These are phyloP conservation scores for Ascochyta pisi DNA, from an alignment of 2,329 filamentous ascomycete species.

Conservation along the genomic window DNA sequence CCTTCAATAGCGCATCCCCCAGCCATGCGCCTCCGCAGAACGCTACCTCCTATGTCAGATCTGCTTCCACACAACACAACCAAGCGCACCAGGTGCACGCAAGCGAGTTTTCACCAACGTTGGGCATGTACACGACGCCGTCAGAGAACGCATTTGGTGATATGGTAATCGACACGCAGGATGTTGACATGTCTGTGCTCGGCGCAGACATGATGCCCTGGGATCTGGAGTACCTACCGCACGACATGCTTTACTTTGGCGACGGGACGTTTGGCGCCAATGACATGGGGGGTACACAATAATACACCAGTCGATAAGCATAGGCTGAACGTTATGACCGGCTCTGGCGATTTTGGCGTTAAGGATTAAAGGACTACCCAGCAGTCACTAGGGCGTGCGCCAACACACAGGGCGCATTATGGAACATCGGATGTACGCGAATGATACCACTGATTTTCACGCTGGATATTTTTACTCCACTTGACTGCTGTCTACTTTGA, in stretches of 20 bases:
- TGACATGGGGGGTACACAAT: constrained; percentile 9
- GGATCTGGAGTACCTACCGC: constrained; percentile 73
- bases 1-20: constrained; percentile 46
- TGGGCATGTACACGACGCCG: constrained; percentile 33
- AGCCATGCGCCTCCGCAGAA: constrained; percentile 22
- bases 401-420: neutral
- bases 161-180: constrained; percentile 78
- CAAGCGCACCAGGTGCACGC: constrained; percentile 5
- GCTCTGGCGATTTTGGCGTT: constrained; percentile 4
- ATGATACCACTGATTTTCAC: constrained; percentile 12
- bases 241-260: constrained; percentile 63
- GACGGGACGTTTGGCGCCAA: constrained; percentile 21
- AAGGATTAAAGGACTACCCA: constrained; percentile 1
- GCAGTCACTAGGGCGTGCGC: neutral
- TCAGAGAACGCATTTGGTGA: constrained; percentile 49
- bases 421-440: neutral
- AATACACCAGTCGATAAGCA: neutral
- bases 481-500: too few species aligned
- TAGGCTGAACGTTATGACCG: neutral
- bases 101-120: constrained; percentile 33
- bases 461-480: neutral
- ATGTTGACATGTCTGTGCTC: constrained; percentile 75
- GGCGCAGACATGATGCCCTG: constrained; percentile 76
- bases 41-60: constrained; percentile 28
- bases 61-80: constrained; percentile 24